Evolutionary conservation across 805 yeast species (phyloP).

Genomic region (Ogataea angusta): DNA sequence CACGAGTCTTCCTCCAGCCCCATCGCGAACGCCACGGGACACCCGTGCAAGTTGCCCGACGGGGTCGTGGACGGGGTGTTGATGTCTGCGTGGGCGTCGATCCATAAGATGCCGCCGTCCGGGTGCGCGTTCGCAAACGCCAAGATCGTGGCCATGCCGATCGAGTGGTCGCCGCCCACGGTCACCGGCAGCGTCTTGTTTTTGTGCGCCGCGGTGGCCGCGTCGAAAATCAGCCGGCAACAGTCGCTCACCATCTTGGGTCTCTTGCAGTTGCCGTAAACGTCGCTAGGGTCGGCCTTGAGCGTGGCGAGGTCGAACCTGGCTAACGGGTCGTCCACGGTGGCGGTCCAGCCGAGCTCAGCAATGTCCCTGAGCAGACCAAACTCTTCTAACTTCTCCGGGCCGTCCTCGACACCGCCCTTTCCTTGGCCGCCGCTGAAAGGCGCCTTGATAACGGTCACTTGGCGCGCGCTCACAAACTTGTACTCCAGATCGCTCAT

Average conservation of each 20-base stretch:
- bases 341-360: slow-evolving; percentile 69
- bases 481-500: slow-evolving; percentile 40
- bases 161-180: slow-evolving; percentile 95
- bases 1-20: slow-evolving; percentile 67
- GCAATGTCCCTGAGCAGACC: slow-evolving; percentile 66
- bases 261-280: slow-evolving; percentile 58
- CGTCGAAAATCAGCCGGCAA: slow-evolving; percentile 56
- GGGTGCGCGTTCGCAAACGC: slow-evolving; percentile 80
- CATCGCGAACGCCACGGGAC: slow-evolving; percentile 89
- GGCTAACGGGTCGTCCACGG: slow-evolving; percentile 51
- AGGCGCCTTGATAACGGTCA: slow-evolving; percentile 82
- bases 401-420: slow-evolving; percentile 92
- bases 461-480: slow-evolving; percentile 50
- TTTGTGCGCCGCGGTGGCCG: slow-evolving; percentile 51
- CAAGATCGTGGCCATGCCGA: slow-evolving; percentile 88
- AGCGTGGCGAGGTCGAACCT: slow-evolving; percentile 42
- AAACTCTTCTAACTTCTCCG: slow-evolving; percentile 68
- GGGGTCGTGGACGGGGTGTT: slow-evolving; percentile 82
- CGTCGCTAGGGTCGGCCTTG: slow-evolving; percentile 46
- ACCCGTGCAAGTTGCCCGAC: slow-evolving; percentile 93
- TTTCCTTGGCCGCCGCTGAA: slow-evolving; percentile 96
- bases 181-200: slow-evolving; percentile 67
- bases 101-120: slow-evolving; percentile 89
- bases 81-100: slow-evolving; percentile 97
- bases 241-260: slow-evolving; percentile 77